Evolutionary conservation across 345 rosid genomes (phyloP).

Genomic region (Schrenkiella parvula): DNA sequence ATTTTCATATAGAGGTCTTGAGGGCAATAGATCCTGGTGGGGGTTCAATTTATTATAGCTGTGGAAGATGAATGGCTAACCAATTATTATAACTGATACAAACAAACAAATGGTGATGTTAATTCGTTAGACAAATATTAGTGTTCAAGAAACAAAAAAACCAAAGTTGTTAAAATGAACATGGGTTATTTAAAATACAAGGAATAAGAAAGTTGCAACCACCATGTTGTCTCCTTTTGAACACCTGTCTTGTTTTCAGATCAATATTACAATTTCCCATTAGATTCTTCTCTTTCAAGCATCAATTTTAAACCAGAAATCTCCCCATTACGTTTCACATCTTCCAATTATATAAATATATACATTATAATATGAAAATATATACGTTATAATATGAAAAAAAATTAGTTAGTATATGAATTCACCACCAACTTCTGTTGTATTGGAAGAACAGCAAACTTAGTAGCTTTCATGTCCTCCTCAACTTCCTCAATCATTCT

Average conservation of each 20-base stretch:
- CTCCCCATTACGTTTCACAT: constrained; percentile 29
- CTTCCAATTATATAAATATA: constrained; percentile 18
- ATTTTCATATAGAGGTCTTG: too few relatives aligned
- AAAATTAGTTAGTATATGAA: constrained; percentile 17
- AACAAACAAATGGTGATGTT: constrained; percentile 1
- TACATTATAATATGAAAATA: background rate
- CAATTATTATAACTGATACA: background rate
- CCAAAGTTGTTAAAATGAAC: constrained; percentile 15
- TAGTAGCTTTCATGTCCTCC: constrained; percentile 37
- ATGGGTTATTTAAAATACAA: constrained; percentile 16
- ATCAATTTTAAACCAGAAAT: background rate
- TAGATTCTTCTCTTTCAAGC: constrained; percentile 20
- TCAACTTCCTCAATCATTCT: constrained; percentile 34
- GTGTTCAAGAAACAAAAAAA: constrained; percentile 6
- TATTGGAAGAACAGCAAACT: constrained; percentile 33
- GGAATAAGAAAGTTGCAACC: constrained; percentile 31
- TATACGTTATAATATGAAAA: background rate
- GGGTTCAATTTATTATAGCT: too few relatives aligned
- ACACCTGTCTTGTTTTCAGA: constrained; percentile 19
- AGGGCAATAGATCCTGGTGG: too few relatives aligned
- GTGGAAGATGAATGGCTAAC: too few relatives aligned
- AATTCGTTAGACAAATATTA: background rate
- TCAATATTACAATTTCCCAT: constrained; percentile 8
- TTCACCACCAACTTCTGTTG: constrained; percentile 31
- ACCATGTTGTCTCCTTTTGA: constrained; percentile 24